Conservation (phyloP, 2,329 filamentous ascomycete genomes). For the Trichoderma semiorbis region DNA sequence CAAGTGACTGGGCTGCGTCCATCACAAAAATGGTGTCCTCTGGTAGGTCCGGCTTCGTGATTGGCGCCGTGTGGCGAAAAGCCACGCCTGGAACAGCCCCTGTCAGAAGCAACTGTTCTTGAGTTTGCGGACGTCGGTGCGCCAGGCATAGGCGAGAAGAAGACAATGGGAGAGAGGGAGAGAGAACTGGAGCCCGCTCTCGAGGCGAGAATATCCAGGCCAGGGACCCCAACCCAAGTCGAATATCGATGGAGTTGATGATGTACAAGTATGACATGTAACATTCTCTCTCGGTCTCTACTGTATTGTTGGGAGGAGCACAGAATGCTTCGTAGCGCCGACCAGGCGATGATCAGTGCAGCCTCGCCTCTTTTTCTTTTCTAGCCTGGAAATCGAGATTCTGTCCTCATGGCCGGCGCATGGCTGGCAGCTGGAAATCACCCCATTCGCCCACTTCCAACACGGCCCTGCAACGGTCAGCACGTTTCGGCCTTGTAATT, state of each 20-base stretch:
- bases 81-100: not conserved
- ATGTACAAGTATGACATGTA: not conserved
- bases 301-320: not conserved
- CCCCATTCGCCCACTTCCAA: conserved; percentile 20
- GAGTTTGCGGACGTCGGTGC: not conserved
- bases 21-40: conserved; percentile 2
- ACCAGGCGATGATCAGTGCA: conserved; percentile 1
- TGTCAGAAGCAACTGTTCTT: not conserved
- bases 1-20: conserved; percentile 7
- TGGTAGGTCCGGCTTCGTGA: conserved; percentile 14
- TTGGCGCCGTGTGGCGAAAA: conserved; percentile 17
- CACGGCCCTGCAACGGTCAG: not conserved
- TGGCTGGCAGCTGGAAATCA: conserved; percentile 18
- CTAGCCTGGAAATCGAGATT: not conserved
- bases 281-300: not conserved
- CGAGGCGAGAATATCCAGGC: not conserved
- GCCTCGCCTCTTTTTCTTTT: not conserved
- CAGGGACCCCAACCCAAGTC: not conserved
- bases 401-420: not conserved
- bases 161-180: not conserved
- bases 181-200: not conserved
- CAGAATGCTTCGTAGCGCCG: not conserved
- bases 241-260: not conserved
- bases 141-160: not conserved
- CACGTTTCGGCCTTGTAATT: not conserved